A percentile compares a stretch with the other conserved stretches of the same genome.
phyloP scores from a whole-genome alignment of 106 monocot genomes.

The Amphibolis antarctica region DNA sequence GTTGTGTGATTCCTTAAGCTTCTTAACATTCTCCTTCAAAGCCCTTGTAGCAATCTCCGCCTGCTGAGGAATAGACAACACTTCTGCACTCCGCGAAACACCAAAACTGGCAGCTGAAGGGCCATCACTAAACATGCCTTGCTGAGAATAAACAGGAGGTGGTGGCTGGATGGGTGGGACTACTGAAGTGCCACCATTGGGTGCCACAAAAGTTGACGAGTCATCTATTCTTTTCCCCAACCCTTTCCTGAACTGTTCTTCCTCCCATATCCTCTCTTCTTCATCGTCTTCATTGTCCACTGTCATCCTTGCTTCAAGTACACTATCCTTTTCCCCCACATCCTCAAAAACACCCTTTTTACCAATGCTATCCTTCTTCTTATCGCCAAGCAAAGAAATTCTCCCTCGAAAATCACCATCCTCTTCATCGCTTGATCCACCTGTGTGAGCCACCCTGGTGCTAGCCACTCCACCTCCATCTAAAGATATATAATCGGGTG shows the following conservation, averaged over 20 bases:
- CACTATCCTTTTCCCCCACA: slow-evolving; percentile 21
- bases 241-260: slow-evolving; percentile 89
- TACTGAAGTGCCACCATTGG: background rate
- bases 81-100: slow-evolving; percentile 39
- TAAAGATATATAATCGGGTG: slow-evolving; percentile 73
- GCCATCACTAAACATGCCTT: slow-evolving; percentile 11
- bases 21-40: slow-evolving; percentile 50
- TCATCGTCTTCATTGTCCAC: slow-evolving; percentile 66
- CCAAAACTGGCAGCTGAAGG: slow-evolving; percentile 10
- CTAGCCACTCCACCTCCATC: slow-evolving; percentile 48
- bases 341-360: slow-evolving; percentile 61
- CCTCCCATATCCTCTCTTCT: slow-evolving; percentile 93
- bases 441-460: slow-evolving; percentile 16
- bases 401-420: slow-evolving; percentile 58
- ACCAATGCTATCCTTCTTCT: slow-evolving; percentile 13
- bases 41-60: slow-evolving; percentile 52
- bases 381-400: slow-evolving; percentile 51
- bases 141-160: slow-evolving; percentile 14
- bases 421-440: slow-evolving; percentile 81
- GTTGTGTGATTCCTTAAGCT: slow-evolving; percentile 52
- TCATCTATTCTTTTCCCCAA: slow-evolving; percentile 78
- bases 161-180: background rate
- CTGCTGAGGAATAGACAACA: slow-evolving; percentile 65
- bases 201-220: slow-evolving; percentile 10
- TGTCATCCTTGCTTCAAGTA: slow-evolving; percentile 12